Conservation (phyloP, 139 green algal genomes). For the Gonium pectorale region DNA sequence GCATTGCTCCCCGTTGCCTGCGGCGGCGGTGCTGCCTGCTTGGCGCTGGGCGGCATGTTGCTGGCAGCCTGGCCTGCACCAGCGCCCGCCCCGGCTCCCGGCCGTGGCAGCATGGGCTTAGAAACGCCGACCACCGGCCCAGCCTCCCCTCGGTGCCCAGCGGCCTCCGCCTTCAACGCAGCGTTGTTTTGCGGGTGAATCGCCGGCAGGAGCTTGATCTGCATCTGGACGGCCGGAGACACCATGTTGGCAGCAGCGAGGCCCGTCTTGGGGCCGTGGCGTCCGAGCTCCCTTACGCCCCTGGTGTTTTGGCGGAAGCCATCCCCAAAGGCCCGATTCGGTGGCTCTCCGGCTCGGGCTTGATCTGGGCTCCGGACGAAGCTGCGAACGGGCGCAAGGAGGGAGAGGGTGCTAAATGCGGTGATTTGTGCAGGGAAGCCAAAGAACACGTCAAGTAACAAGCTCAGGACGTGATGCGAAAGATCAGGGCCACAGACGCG, state of each 20-base stretch:
- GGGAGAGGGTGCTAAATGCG: neutral
- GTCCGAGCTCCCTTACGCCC: neutral
- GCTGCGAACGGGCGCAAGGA: neutral
- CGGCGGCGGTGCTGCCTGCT: neutral
- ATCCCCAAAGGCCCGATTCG: neutral
- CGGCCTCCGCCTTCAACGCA: too few species aligned
- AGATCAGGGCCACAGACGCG: too few species aligned
- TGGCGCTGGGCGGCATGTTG: neutral
- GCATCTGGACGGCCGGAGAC: constrained; percentile 35
- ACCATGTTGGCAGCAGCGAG: constrained; percentile 2
- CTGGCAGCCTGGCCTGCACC: too few species aligned
- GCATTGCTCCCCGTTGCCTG: neutral
- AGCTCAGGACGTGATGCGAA: too few species aligned
- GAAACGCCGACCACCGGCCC: too few species aligned
- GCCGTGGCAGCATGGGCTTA: too few species aligned
- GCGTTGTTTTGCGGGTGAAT: neutral
- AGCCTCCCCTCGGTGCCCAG: too few species aligned
- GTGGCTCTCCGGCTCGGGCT: constrained; percentile 26
- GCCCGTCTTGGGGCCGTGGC: neutral
- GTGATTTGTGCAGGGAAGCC: too few species aligned
- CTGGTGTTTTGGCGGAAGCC: neutral
- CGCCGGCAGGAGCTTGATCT: constrained; percentile 40
- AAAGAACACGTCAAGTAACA: too few species aligned
- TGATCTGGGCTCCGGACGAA: neutral
- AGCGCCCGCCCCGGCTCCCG: neutral